phyloP scores from a whole-genome alignment of 768 basidiomycete genomes.

The Kwoniella newhampshirensis region DNA sequence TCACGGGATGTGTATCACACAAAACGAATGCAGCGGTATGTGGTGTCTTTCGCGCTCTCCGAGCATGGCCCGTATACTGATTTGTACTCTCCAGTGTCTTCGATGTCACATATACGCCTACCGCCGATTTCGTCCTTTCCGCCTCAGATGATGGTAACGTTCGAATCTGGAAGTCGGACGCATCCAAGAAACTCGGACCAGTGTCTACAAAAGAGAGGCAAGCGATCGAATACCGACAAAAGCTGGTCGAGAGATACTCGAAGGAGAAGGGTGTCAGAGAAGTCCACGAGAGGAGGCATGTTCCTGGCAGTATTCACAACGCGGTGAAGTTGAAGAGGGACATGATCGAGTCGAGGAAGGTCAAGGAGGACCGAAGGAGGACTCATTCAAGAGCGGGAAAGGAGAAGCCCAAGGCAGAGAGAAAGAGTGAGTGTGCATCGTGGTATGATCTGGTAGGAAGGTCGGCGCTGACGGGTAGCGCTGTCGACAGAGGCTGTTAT shows the following conservation, averaged over 20 bases:
- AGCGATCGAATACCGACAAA: slow-evolving; percentile 86
- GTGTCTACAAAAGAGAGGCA: slow-evolving; percentile 86
- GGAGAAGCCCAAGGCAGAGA: slow-evolving; percentile 84
- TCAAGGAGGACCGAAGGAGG: slow-evolving; percentile 90
- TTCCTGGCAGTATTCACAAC: slow-evolving; percentile 88
- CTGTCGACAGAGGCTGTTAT: slow-evolving; percentile 19
- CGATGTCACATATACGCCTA: slow-evolving; percentile 80
- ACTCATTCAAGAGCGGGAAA: slow-evolving; percentile 83
- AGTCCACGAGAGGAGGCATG: slow-evolving; percentile 77
- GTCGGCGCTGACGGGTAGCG: not conserved
- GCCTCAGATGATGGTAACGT: slow-evolving; percentile 96
- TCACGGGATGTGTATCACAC: slow-evolving; percentile 91
- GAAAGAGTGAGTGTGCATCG: slow-evolving; percentile 62
- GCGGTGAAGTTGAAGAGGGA: slow-evolving; percentile 83
- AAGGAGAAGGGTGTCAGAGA: slow-evolving; percentile 76
- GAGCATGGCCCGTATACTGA: slow-evolving; percentile 8
- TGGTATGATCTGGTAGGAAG: not conserved
- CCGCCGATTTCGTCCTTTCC: slow-evolving; percentile 83
- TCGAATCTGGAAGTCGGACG: slow-evolving; percentile 90
- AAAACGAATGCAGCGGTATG: slow-evolving; percentile 95
- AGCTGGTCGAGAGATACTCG: slow-evolving; percentile 84
- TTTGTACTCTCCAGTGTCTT: slow-evolving; percentile 64
- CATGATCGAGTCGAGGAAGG: slow-evolving; percentile 83
- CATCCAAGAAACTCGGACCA: slow-evolving; percentile 86
- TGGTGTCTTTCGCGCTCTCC: not conserved